Evolutionary conservation across 352 stramenopile species (phyloP).

Genomic region (Salisapilia sapeloensis): DNA sequence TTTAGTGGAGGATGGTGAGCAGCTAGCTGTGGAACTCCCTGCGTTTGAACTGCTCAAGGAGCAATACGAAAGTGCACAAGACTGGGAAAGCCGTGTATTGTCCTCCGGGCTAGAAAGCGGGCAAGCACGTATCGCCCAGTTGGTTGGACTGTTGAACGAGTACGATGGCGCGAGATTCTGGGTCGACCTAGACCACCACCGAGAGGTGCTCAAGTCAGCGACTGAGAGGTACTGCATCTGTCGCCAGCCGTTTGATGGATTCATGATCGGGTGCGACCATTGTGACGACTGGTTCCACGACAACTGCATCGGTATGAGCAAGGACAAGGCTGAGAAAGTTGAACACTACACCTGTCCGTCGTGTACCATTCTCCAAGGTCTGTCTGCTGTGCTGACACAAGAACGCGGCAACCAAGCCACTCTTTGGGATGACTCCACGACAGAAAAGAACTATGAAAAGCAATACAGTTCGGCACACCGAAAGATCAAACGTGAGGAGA

Average conservation of each 20-base stretch:
- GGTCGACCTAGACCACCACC: conserved; percentile 79
- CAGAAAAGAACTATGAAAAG: conserved; percentile 74
- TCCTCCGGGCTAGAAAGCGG: conserved; percentile 61
- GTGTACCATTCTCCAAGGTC: conserved; percentile 83
- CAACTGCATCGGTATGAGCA: conserved; percentile 80
- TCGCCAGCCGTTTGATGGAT: conserved; percentile 74
- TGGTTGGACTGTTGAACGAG: conserved; percentile 59
- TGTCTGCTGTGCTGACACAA: conserved; percentile 38
- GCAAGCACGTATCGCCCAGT: conserved; percentile 47
- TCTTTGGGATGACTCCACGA: conserved; percentile 69
- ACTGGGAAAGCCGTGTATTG: conserved; percentile 68
- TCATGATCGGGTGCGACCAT: conserved; percentile 81
- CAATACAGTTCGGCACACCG: conserved; percentile 47
- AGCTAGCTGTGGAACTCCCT: conserved; percentile 53
- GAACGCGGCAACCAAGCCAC: conserved; percentile 38
- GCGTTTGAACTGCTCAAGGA: conserved; percentile 70
- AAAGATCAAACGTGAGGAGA: conserved; percentile 76
- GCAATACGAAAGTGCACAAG: conserved; percentile 50
- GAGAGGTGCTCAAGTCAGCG: conserved; percentile 82
- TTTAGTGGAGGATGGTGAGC: conserved; percentile 66
- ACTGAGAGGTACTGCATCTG: conserved; percentile 86
- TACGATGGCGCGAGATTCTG: conserved; percentile 59
- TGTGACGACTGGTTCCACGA: conserved; percentile 86
- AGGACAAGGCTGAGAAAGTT: conserved; percentile 89
- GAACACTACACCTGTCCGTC: conserved; percentile 91